phyloP scores from a whole-genome alignment of 1,139 yeast species.

The Pichia sp. region DNA sequence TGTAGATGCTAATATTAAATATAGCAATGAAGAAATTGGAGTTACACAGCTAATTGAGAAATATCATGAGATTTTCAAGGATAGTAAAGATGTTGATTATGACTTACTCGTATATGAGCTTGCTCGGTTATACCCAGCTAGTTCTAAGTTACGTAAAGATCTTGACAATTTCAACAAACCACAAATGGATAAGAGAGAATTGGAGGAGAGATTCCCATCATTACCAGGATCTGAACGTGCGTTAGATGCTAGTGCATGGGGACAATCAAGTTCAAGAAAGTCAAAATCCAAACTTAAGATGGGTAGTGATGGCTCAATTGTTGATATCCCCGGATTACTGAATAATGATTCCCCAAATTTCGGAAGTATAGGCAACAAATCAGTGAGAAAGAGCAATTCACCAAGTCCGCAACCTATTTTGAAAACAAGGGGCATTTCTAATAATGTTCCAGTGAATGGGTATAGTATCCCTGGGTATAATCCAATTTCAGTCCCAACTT shows the following conservation, averaged over 20 bases:
- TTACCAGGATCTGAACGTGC: conserved; percentile 31
- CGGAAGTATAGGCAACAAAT: conserved; percentile 4
- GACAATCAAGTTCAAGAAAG: conserved; percentile 3
- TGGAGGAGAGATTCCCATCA: conserved; percentile 48
- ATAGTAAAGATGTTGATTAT: conserved; percentile 39
- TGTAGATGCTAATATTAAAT: conserved; percentile 41
- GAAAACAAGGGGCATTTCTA: conserved; percentile 16
- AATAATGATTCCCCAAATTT: conserved; percentile 10
- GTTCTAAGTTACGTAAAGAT: conserved; percentile 30
- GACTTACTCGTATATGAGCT: conserved; percentile 49
- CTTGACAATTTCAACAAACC: conserved; percentile 23
- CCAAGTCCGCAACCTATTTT: neutral
- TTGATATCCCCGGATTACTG: conserved; percentile 17
- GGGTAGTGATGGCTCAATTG: neutral
- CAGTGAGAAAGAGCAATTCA: neutral
- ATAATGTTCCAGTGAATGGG: conserved; percentile 19
- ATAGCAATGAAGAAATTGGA: conserved; percentile 36
- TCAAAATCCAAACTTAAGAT: conserved; percentile 4
- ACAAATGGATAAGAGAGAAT: conserved; percentile 14
- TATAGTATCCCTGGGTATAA: conserved; percentile 20
- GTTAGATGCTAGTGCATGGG: conserved; percentile 22
- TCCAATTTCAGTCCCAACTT: conserved; percentile 6
- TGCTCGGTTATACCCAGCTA: conserved; percentile 44
- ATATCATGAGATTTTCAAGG: conserved; percentile 49
- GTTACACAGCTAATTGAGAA: conserved; percentile 42